Evolutionary conservation across 2,329 filamentous ascomycete species (phyloP), one percentile per base, ranked within the genome.

Genomic region (Lecanoromycetidae sp.): DNA sequence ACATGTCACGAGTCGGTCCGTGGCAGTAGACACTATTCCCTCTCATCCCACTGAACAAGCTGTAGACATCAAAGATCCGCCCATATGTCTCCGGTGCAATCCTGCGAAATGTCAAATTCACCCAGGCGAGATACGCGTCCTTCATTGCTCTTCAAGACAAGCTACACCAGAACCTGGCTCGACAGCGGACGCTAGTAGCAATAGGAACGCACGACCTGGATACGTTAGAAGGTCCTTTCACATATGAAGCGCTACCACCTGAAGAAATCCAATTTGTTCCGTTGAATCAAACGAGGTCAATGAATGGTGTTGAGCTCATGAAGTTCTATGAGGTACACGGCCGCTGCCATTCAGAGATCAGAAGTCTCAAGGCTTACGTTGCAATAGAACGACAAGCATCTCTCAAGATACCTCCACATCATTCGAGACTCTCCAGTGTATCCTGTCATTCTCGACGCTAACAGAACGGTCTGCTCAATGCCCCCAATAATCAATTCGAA

Each of bases 141-240:
- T 98, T 98, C 83, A 98, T 98, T 63, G 78, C 82, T 48, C 76
- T 98, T 39, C 91, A 98, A 70, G 93, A 98, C 70, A 98, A 98
- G 71, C 77, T 98, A 39, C 91, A 98, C 70, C 84, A 90, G 64
- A 98, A 98, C 62, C 71, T 98, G 55, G 93, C 91, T 40, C 80
- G 91, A 52, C 85, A 96, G 66, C 75, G 91, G 58, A 95, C 90
- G 1, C 70, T 98, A 38, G 90, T 95, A n/a, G 84, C 90, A 19
- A 95, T 98, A 61, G 91, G 91, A 57, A 98, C 91, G 3, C 91
- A 98, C 66, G 90, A 98, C 63, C 72, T 96, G 54, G 88, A 96
- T 62, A 95, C 86, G 15, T 72, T 98, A 57, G 72, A 94, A 66
- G 91, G 88, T 0, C 91, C 91, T 38, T 98, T 98, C 76, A 88